These are phyloP conservation scores for Trametes cingulata DNA, from an alignment of 768 basidiomycete genomes.

Conservation along the genomic window DNA sequence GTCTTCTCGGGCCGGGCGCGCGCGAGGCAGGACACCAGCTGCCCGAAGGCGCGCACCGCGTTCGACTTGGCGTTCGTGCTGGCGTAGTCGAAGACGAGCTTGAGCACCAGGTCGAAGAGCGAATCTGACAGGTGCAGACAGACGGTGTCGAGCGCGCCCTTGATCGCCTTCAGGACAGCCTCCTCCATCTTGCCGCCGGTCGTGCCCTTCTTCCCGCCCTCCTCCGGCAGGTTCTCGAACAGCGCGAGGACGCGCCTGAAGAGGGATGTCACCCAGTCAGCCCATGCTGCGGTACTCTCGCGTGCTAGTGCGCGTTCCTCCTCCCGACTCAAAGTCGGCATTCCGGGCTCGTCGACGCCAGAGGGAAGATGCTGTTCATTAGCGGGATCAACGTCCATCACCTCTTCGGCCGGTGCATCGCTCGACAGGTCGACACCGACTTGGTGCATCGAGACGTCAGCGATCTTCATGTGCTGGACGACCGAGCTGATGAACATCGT, in stretches of 20 bases:
- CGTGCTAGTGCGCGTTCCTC: slow-evolving; percentile 74
- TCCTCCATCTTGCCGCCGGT: slow-evolving; percentile 88
- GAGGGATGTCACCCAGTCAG: slow-evolving; percentile 81
- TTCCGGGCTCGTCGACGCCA: slow-evolving; percentile 44
- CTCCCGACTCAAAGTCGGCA: slow-evolving; percentile 49
- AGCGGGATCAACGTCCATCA: slow-evolving; percentile 56
- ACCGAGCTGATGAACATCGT: slow-evolving; percentile 76
- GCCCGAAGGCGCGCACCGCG: slow-evolving; percentile 87
- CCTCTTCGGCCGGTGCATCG: slow-evolving; percentile 53
- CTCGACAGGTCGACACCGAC: slow-evolving; percentile 55
- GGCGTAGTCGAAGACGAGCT: slow-evolving; percentile 82
- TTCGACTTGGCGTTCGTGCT: slow-evolving; percentile 91
- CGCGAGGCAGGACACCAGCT: slow-evolving; percentile 82
- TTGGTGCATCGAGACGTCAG: slow-evolving; percentile 67
- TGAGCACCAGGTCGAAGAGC: slow-evolving; percentile 83
- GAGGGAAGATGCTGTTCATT: slow-evolving; percentile 51
- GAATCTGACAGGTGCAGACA: slow-evolving; percentile 77
- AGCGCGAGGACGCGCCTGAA: slow-evolving; percentile 78
- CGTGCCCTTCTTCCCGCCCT: slow-evolving; percentile 83
- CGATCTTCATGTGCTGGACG: slow-evolving; percentile 76
- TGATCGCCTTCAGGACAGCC: slow-evolving; percentile 72
- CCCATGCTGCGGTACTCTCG: slow-evolving; percentile 78
- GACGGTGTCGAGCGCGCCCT: slow-evolving; percentile 78
- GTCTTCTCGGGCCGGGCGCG: slow-evolving; percentile 75
- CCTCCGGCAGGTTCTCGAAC: slow-evolving; percentile 93